Percentiles rank a stretch among this genome's conserved stretches.
phyloP scores from a whole-genome alignment of 1,284 basidiomycete genomes.

The Cryptococcus hybrid region DNA sequence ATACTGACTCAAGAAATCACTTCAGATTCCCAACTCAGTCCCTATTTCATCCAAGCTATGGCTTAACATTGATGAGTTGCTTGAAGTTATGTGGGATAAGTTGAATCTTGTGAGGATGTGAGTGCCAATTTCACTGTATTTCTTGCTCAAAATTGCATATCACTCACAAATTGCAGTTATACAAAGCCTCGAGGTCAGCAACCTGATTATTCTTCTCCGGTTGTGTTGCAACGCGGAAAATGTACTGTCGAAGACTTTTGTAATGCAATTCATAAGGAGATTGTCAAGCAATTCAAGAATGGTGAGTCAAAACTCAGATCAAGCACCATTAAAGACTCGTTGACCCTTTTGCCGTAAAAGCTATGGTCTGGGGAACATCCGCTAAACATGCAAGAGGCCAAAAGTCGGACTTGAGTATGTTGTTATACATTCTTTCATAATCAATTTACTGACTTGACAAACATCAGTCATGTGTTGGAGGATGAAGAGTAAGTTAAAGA shows the following conservation, averaged over 20 bases:
- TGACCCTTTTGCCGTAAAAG: conserved; percentile 48
- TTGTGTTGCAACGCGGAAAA: neutral
- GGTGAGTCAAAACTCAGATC: conserved; percentile 11
- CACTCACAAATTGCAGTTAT: conserved; percentile 52
- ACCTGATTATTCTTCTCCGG: conserved; percentile 64
- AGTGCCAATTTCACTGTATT: neutral
- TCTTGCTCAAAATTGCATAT: conserved; percentile 51
- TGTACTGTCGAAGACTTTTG: conserved; percentile 72
- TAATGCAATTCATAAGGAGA: conserved; percentile 56
- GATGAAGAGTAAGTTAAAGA: conserved; percentile 65
- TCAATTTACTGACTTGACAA: conserved; percentile 1
- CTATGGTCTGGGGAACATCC: conserved; percentile 54
- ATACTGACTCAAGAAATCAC: neutral
- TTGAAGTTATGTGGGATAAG: conserved; percentile 85
- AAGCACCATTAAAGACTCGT: conserved; percentile 49
- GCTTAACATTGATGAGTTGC: conserved; percentile 95
- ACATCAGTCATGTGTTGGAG: conserved; percentile 65
- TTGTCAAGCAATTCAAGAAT: conserved; percentile 48
- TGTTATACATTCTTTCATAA: conserved; percentile 2
- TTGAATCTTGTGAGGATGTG: conserved; percentile 83
- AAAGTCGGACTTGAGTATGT: conserved; percentile 64
- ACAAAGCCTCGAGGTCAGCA: conserved; percentile 89
- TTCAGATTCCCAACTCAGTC: conserved; percentile 83
- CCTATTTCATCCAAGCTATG: conserved; percentile 81
- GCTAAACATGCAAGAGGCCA: conserved; percentile 96